Conservation (phyloP, 495 filamentous ascomycete genomes). For the Aspergillus funiculosus region DNA sequence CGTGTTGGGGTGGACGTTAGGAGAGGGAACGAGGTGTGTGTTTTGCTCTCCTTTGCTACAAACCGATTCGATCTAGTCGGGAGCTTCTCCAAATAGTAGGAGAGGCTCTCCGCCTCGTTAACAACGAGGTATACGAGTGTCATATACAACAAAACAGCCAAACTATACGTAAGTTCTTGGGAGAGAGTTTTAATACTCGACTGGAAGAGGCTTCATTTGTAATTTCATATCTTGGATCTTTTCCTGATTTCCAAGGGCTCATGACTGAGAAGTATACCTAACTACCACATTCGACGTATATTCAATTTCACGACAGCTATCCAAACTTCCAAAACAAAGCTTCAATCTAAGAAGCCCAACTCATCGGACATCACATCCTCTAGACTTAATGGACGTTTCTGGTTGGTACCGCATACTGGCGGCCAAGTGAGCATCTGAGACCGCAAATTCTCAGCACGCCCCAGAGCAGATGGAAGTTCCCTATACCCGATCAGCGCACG, state of each 20-base stretch:
- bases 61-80: conserved; percentile 10
- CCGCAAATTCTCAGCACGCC: conserved; percentile 38
- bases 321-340: not conserved
- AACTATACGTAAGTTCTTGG: too few relatives aligned
- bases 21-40: conserved; percentile 7
- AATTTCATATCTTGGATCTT: too few relatives aligned
- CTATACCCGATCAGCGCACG: conserved; percentile 24
- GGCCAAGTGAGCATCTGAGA: conserved; percentile 42
- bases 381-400: conserved; percentile 34
- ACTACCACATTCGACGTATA: too few relatives aligned
- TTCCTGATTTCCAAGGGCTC: too few relatives aligned
- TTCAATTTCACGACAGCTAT: too few relatives aligned
- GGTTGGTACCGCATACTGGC: conserved; percentile 36
- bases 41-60: conserved; percentile 11
- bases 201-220: too few relatives aligned
- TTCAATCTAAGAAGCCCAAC: conserved; percentile 52
- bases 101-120: conserved; percentile 21
- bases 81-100: too few relatives aligned
- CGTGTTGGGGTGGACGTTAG: conserved; percentile 10
- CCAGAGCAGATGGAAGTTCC: conserved; percentile 40
- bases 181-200: too few relatives aligned
- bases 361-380: conserved; percentile 52
- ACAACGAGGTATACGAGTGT: conserved; percentile 44
- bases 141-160: too few relatives aligned
- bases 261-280: too few relatives aligned